Evolutionary conservation across 257 asterid species (phyloP), one percentile per base, ranked within the genome.

Genomic region (Gardenia jasminoides): DNA sequence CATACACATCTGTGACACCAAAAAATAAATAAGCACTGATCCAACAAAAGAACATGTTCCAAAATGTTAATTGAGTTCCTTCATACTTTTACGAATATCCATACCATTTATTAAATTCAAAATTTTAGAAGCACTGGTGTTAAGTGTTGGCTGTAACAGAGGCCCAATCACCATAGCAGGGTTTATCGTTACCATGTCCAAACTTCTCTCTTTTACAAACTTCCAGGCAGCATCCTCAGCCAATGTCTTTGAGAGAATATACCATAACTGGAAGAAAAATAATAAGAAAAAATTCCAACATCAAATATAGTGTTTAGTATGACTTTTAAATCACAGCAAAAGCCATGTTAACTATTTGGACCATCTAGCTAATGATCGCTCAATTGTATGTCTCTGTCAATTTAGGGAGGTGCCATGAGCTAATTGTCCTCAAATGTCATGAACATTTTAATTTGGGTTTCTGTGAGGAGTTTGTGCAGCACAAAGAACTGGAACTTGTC

Each of bases 141-240:
- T 93, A 13, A 93, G 91, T 50, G 92, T 90, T 56, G 96, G 96
- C 85, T 93, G 96, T 86, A 92, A n/a, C n/a, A n/a, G n/a, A n/a
- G n/a, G n/a, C n/a, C n/a, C n/a, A n/a, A n/a, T n/a, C n/a, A n/a
- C n/a, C n/a, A n/a, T n/a, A n/a, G n/a, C n/a, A n/a, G n/a, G n/a
- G n/a, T n/a, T n/a, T n/a, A n/a, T n/a, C n/a, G n/a, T n/a, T n/a
- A n/a, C n/a, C n/a, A n/a, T n/a, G n/a, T n/a, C n/a, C n/a, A n/a
- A n/a, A n/a, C n/a, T n/a, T n/a, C n/a, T n/a, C 88, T 91, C 96
- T 79, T 86, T 89, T 72, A 80, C 92, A 85, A 89, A 92, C 83
- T 92, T 87, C 96, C 96, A 92, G 1, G 94, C 97, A 80, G 96
- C 96, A 41, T 91, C 94, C 88, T 92, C 97, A 4, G 97, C 96